A percentile compares a stretch with the other conserved stretches of the same genome.
Conservation (phyloP, 805 yeast species). For the Nadsonia fulvescens region DNA sequence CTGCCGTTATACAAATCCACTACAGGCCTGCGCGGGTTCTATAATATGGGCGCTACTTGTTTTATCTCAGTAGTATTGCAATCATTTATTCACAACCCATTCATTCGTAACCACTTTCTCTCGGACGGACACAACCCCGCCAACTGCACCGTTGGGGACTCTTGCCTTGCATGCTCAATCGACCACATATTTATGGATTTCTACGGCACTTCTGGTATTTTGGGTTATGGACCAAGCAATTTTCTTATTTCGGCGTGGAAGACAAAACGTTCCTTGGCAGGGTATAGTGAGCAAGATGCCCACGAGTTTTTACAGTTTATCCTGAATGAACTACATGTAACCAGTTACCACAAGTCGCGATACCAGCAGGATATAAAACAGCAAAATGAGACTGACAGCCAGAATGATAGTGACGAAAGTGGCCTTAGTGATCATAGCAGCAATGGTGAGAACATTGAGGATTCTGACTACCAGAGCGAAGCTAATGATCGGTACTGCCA, state of each 20-base stretch:
- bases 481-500: slow-evolving; percentile 27
- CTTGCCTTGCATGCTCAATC: slow-evolving; percentile 68
- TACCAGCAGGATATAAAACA: too few relatives aligned
- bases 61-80: slow-evolving; percentile 91
- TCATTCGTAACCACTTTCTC: slow-evolving; percentile 60
- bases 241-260: slow-evolving; percentile 78
- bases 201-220: slow-evolving; percentile 40
- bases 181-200: slow-evolving; percentile 63
- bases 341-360: too few relatives aligned
- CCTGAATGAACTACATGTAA: slow-evolving; percentile 69
- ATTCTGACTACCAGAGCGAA: slow-evolving; percentile 3
- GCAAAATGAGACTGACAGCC: too few relatives aligned
- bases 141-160: too few relatives aligned
- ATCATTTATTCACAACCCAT: slow-evolving; percentile 77
- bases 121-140: slow-evolving; percentile 38
- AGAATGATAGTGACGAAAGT: slow-evolving; percentile 1
- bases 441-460: slow-evolving; percentile 2
- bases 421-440: background rate
- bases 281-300: slow-evolving; percentile 95
- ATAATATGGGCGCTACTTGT: slow-evolving; percentile 94
- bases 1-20: slow-evolving; percentile 36
- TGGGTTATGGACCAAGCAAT: slow-evolving; percentile 69
- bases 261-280: slow-evolving; percentile 62
- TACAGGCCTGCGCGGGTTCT: slow-evolving; percentile 74
- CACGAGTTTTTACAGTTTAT: slow-evolving; percentile 94